Evolutionary conservation across 371 early-diverging fungal genomes (phyloP).

Genomic region (Circinella minor): DNA sequence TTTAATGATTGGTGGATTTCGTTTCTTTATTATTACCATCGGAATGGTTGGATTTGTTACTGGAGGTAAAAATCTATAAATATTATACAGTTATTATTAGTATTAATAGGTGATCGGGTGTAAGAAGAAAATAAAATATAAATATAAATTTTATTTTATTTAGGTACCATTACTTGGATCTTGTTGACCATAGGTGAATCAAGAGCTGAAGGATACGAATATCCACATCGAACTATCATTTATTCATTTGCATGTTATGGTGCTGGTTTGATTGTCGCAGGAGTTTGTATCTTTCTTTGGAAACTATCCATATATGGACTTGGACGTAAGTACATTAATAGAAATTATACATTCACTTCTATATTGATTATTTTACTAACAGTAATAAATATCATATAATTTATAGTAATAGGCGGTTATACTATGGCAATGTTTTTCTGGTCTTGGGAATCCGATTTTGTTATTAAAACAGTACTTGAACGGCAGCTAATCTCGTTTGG

Average conservation of each 20-base stretch:
- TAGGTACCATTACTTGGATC: conserved; percentile 34
- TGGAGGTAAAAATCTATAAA: conserved; percentile 27
- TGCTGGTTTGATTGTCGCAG: conserved; percentile 24
- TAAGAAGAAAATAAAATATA: background rate
- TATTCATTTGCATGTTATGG: conserved; percentile 25
- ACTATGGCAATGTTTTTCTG: conserved; percentile 39
- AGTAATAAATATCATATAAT: background rate
- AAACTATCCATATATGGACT: conserved; percentile 23
- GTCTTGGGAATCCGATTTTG: conserved; percentile 39
- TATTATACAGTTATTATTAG: background rate
- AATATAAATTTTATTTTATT: background rate
- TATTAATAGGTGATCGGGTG: too few species aligned
- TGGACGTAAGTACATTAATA: conserved; percentile 13
- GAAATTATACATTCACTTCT: background rate
- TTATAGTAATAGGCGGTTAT: conserved; percentile 29
- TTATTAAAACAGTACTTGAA: conserved; percentile 33
- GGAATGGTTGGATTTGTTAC: conserved; percentile 27
- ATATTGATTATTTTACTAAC: background rate
- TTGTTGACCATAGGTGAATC: conserved; percentile 41
- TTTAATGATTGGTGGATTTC: conserved; percentile 26
- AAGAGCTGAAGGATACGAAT: background rate
- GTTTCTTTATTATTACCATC: conserved; percentile 33
- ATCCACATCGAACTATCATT: conserved; percentile 23
- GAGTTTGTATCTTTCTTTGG: conserved; percentile 21
- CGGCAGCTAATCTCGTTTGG: conserved; percentile 25